Evolutionary conservation across 257 asterid genomes (phyloP), one percentile per base, ranked within the genome.

Genomic region (Solanum sejunctum): DNA sequence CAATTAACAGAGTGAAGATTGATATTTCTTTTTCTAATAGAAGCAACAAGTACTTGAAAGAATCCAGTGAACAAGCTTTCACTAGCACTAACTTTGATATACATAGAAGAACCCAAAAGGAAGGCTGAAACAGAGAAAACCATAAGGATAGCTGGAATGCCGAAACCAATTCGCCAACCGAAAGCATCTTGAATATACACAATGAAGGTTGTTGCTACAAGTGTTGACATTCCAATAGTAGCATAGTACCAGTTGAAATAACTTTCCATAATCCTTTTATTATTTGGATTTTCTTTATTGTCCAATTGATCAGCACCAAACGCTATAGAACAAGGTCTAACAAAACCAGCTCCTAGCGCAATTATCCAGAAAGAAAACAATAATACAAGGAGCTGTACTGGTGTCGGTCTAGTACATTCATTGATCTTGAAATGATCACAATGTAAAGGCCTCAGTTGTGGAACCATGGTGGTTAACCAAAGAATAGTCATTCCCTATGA

Each of bases 111-210:
- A 13, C 83, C 87, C 41, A 21, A 60, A 70, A 84, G 64, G 52
- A 86, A 84, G 8, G 66, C 54, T 39, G 77, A 12, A 86, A 83
- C 84, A 77, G 89, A 86, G 55, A 86, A 66, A 67, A 58, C n/a
- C 89, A 80, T 23, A 39, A 87, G 86, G 47, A 79, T 36, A 55
- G 61, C 84, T 8, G 87, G 87, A 54, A 84, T 39, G 0, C 86
- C 87, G 16, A 84, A 87, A 21, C 87, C 89, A 84, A 87, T 15
- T 79, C 8, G 21, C 87, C 89, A 87, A 20, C 89, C 89, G 17
- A 83, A 87, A 57, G 32, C 73, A 43, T 87, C 89, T 63, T 87
- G 89, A 66, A 84, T 67, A 64, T 86, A 87, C 52, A 87, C 89
- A 12, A 84, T 56, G 6, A 79, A 71, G 20, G 89, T 84, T 13